Conservation (phyloP, 2,329 filamentous ascomycete species). For the Epichloe coenophiala region DNA sequence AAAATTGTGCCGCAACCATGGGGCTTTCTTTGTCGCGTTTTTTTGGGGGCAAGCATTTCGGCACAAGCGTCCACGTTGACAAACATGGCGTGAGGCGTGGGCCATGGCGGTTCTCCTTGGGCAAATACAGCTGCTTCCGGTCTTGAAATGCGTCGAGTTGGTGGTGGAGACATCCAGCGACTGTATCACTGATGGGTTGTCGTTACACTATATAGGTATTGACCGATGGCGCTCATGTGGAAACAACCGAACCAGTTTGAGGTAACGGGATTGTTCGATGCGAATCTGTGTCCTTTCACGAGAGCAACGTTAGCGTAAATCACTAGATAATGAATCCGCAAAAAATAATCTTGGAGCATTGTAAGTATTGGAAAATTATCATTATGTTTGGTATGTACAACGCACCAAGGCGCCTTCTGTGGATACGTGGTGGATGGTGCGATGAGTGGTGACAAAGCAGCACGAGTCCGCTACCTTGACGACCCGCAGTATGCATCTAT, state of each 20-base stretch:
- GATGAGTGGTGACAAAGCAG: neutral
- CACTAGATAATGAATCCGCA: neutral
- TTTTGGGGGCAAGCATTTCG: constrained; percentile 34
- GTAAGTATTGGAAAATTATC: too few species aligned
- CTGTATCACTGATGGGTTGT: neutral
- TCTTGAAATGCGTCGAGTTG: neutral
- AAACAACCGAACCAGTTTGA: neutral
- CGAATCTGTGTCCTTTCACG: neutral
- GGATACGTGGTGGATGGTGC: neutral
- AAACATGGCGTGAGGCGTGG: constrained; percentile 33
- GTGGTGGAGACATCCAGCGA: neutral
- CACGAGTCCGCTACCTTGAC: neutral
- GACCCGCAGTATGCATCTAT: constrained; percentile 3
- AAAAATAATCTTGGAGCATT: too few species aligned
- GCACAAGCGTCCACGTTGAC: constrained; percentile 33
- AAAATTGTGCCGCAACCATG: constrained; percentile 18
- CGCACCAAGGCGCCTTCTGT: neutral
- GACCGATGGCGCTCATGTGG: neutral
- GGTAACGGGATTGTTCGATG: neutral
- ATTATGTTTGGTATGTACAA: too few species aligned
- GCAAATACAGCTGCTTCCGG: constrained; percentile 37
- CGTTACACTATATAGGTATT: too few species aligned
- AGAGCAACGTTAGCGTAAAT: neutral
- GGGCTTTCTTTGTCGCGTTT: constrained; percentile 33
- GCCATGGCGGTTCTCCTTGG: constrained; percentile 36